Base-by-base conservation (phyloP, 164 flowering plant species). In the Protea cynaroides region DNA sequence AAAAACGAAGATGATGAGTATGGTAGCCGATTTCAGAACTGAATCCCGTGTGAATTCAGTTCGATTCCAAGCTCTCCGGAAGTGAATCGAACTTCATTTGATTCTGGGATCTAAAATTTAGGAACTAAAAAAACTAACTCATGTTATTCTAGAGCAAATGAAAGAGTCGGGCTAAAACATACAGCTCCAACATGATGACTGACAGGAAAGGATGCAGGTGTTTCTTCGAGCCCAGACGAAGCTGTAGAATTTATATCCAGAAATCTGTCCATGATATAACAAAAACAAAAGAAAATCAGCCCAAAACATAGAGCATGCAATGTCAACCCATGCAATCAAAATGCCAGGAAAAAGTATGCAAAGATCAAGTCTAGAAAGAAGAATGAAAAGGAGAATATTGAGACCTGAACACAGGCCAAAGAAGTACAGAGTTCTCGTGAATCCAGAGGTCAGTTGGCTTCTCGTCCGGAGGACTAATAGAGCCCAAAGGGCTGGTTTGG, bases 161-260 rank as follows among this genome's bases (percentile, higher is more conserved):
- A n/a, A n/a, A n/a, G n/a, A n/a, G n/a, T n/a, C n/a, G n/a, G n/a
- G n/a, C 53, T 36, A 58, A 5, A 15, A 72, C 83, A 36, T 80
- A 89, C 98, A 56, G 92, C 87, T 71, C 89, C 95, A 80, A 92
- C 78, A 62, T 92, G 98, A 71, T 82, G 79, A 60, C 72, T 84
- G 29, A 83, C 86, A 0, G 73, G 64, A 63, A 82, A 63, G 61
- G 79, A 68, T 0, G 75, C 79, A 1, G 87, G 86, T 24, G 96
- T 86, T 75, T 92, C 96, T 77, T 92, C 92, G 19, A 92, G 83
- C 65, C 96, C 96, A 63, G 59, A 56, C 98, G 96, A 92, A 5
- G 92, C 92, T 3, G 50, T 56, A 14, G 78, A 34, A 25, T 88
- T 89, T 36, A 92, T 83, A 64, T 83, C 86, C 19, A 92, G 74